Conservation (phyloP, 1,284 basidiomycete species). For the Leccinum griseonigrum region DNA sequence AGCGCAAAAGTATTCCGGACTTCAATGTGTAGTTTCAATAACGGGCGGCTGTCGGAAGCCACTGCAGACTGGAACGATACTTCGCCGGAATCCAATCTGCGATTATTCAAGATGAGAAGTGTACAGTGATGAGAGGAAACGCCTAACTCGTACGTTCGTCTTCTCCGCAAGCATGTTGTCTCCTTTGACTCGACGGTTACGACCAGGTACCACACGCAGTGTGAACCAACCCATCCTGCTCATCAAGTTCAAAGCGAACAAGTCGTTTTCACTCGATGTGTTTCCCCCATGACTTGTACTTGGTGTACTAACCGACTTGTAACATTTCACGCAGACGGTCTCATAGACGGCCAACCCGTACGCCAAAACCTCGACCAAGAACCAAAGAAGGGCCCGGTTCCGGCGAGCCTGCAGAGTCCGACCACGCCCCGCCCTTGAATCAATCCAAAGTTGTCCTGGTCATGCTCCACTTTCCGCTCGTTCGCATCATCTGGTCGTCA, state of each 20-base stretch:
- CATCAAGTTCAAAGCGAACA: conserved; percentile 98
- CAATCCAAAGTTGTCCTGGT: conserved; percentile 92
- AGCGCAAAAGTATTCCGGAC: conserved; percentile 93
- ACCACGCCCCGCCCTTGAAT: conserved; percentile 47
- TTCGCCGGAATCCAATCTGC: too few species aligned
- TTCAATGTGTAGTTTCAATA: conserved; percentile 85
- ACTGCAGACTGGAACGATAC: too few species aligned
- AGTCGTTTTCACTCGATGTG: conserved; percentile 86
- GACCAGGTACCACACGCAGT: conserved; percentile 83
- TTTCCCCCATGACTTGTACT: conserved; percentile 3
- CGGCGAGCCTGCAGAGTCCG: conserved; percentile 38
- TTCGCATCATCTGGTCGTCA: conserved; percentile 96
- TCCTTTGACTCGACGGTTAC: background rate
- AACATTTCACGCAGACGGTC: conserved; percentile 42
- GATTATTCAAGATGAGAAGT: too few species aligned
- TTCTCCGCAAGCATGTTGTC: background rate
- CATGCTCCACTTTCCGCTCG: conserved; percentile 84
- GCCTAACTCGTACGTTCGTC: conserved; percentile 54
- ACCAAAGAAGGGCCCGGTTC: conserved; percentile 48
- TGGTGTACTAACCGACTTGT: conserved; percentile 2
- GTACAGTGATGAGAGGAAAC: too few species aligned
- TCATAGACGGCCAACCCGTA: conserved; percentile 64
- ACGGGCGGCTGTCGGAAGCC: conserved; percentile 53
- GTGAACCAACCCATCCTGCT: conserved; percentile 90
- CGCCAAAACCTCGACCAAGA: conserved; percentile 54